Evolutionary conservation across 2,329 filamentous ascomycete species (phyloP), one percentile per base, ranked within the genome.

Genomic region (Colletotrichum incanum): DNA sequence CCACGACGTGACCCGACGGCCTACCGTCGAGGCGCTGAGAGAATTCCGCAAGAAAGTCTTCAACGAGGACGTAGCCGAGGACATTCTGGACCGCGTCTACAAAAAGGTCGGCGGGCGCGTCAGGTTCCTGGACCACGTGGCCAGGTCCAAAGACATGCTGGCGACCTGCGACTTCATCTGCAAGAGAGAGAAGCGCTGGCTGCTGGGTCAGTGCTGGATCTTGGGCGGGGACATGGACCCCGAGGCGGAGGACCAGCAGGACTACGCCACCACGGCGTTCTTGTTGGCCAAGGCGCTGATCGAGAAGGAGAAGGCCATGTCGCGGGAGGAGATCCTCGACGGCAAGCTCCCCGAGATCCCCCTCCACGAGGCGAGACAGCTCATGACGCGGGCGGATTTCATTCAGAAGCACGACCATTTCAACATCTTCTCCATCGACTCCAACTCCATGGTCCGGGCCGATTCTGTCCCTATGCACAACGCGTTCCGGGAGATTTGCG

Each of bases 201-300:
- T 94, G 74, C 83, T 94, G 18, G 93, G 93, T 81, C 91, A 92
- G 79, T 93, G 92, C 82, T 93, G 92, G 87, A 93, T 94, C 71
- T 86, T 94, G 6, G 92, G 92, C 16, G 84, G 83, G 65, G 91
- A 92, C 73, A 93, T 94, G 88, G 90, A 92, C 76, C 89, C 91
- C 79, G 90, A 91, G 74, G 90, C 91, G 64, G 91, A 91, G 87
- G 89, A 91, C 75, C 89, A 91, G 78, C 90, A 90, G 74, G 89
- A 89, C 72, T 86, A 88, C 74, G 63, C 82, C 77, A 86, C 86
- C 11, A 87, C 88, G 7, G 88, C 88, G 9, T 89, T 90, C 86
- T 85, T 90, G 7, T 81, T 90, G 2, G 88, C 88, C n/a, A 86
- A 88, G 74, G 87, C 86, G 1, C 82, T 90, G 20, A 84, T 89